Base-by-base conservation (phyloP, 352 stramenopile species). In the Globisporangium nodosum region DNA sequence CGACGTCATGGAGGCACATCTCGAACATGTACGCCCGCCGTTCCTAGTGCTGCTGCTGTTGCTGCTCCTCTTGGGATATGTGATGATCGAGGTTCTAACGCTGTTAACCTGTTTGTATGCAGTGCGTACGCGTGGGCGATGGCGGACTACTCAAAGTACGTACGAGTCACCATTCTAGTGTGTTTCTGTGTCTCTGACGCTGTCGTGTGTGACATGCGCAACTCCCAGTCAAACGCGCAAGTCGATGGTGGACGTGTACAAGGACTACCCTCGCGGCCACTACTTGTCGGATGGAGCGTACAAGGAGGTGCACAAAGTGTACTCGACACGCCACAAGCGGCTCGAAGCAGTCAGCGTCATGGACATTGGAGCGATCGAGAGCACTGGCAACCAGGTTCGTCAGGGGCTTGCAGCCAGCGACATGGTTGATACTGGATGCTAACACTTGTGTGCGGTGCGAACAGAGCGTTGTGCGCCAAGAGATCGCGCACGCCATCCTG, bases 401-500 rank as follows among this genome's bases (percentile, higher is more conserved):
- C 18, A 3, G 11, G 1, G 27, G 7, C 24, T 18, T 31, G 20
- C 33, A 27, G 24, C 1, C 24, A 27, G 24, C 24, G 24, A 27
- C 24, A 27, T 27, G 24, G 24, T 27, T 27, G 24, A 27, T 27
- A 27, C 24, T 52, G 18, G 46, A 20, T n/a, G 13, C 24, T 52
- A 5, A 53, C 30, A 16, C 6, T 5, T 21, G 33, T 42, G 2
- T 43, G 30, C 20, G 31, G 12, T 40, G 30, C 8, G 21, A 43
- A 7, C 58, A 94, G 82, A 70, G 81, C 58, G 76, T 97, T 30
- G 76, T 98, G 43, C 81, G 81, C 7, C 85, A 96, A 69, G 96
- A 99, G 69, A 81, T 99, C n/a, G 90, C 90, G 5, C 90, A 98
- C 47, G 97, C 94, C 3, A 63, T 96, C 15, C 64, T 98, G 64